phyloP scores from a whole-genome alignment of 2,329 filamentous ascomycete species.

The Aspergillus fructus region DNA sequence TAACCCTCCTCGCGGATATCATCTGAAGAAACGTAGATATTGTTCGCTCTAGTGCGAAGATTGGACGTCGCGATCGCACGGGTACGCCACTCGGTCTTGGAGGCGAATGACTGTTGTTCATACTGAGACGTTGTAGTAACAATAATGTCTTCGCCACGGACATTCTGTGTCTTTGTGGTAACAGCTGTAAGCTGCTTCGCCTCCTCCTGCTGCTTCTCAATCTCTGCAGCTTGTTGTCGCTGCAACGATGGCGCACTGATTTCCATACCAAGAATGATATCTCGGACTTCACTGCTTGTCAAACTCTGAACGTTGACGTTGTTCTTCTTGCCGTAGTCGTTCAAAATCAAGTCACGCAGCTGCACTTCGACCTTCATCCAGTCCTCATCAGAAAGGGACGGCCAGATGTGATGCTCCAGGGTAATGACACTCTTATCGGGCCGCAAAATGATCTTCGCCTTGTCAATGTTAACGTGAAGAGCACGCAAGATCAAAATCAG shows the following conservation, averaged over 20 bases:
- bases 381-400: conserved; percentile 86
- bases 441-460: conserved; percentile 91
- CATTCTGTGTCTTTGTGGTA: conserved; percentile 97
- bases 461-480: conserved; percentile 95
- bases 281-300: conserved; percentile 93
- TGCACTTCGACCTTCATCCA: conserved; percentile 99
- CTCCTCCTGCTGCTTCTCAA: conserved; percentile 98
- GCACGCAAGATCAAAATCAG: conserved; percentile 90
- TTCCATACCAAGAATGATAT: conserved; percentile 99
- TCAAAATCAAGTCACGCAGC: conserved; percentile 89
- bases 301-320: conserved; percentile 98
- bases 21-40: conserved; percentile 97
- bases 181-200: conserved; percentile 95
- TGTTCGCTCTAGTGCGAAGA: conserved; percentile 88
- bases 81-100: conserved; percentile 98
- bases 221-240: conserved; percentile 95
- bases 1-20: conserved; percentile 87
- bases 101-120: conserved; percentile 95
- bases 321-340: conserved; percentile 99
- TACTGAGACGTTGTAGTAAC: conserved; percentile 98
- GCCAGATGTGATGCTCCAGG: conserved; percentile 99
- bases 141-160: conserved; percentile 95
- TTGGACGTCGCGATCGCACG: conserved; percentile 96
- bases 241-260: conserved; percentile 98
- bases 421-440: conserved; percentile 98